Evolutionary conservation across 331 rosid genomes (phyloP).

Genomic region (Dryas integrifolia): DNA sequence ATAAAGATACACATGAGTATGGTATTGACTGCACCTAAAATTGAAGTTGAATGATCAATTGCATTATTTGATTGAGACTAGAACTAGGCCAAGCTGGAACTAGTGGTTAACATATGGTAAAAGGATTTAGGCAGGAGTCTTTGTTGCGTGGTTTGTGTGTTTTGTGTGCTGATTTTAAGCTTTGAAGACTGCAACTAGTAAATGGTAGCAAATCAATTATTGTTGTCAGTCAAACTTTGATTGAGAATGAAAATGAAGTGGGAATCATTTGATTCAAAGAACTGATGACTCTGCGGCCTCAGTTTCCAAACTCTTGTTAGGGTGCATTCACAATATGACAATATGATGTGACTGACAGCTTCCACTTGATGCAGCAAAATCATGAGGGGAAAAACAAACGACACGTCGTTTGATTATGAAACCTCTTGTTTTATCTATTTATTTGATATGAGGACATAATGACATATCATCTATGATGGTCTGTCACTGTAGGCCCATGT

Average conservation of each 20-base stretch:
- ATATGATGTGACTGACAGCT: neutral
- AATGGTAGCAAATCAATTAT: neutral
- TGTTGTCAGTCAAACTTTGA: neutral
- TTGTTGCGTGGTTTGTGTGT: neutral
- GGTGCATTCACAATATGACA: neutral
- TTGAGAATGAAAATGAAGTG: neutral
- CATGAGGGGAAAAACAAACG: neutral
- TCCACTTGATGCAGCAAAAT: neutral
- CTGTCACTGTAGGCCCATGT: neutral
- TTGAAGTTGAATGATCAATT: constrained; percentile 8
- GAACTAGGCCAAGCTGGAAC: neutral
- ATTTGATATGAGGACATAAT: too few species aligned
- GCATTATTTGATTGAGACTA: constrained; percentile 12
- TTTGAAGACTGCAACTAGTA: neutral
- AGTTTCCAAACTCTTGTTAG: neutral
- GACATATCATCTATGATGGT: neutral
- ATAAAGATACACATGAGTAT: neutral
- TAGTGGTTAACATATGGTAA: neutral
- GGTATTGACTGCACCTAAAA: constrained; percentile 12
- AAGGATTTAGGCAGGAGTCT: constrained; percentile 1
- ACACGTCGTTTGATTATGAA: too few species aligned
- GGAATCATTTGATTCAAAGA: neutral
- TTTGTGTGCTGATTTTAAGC: neutral
- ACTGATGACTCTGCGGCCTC: too few species aligned
- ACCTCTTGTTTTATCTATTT: too few species aligned